phyloP scores from a whole-genome alignment of 495 filamentous ascomycete species.

The Entonaema liquescens region DNA sequence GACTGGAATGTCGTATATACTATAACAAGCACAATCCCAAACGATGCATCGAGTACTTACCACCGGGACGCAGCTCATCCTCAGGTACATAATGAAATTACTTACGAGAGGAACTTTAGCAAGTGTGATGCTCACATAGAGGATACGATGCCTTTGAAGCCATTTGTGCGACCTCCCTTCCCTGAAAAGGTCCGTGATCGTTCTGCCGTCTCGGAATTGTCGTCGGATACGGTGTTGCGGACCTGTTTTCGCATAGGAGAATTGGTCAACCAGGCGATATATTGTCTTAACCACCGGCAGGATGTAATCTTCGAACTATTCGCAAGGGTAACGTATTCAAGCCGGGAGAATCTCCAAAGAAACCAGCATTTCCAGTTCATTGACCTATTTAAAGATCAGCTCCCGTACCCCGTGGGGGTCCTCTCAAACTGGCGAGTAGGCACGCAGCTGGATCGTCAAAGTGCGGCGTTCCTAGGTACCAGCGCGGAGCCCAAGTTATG shows the following conservation, averaged over 20 bases:
- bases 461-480: conserved; percentile 49
- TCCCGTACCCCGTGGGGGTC: conserved; percentile 60
- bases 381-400: conserved; percentile 66
- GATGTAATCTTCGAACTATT: conserved; percentile 66
- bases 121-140: neutral
- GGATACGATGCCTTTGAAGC: conserved; percentile 35
- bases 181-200: conserved; percentile 59
- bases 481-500: conserved; percentile 52
- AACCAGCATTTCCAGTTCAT: conserved; percentile 67
- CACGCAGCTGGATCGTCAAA: conserved; percentile 59
- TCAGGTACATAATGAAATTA: neutral
- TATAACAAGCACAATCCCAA: conserved; percentile 15
- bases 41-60: conserved; percentile 5
- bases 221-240: conserved; percentile 56
- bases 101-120: neutral
- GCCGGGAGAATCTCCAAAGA: conserved; percentile 52
- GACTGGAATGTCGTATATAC: conserved; percentile 49
- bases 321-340: conserved; percentile 63
- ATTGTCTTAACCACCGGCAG: conserved; percentile 45
- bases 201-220: conserved; percentile 61
- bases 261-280: conserved; percentile 57
- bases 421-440: conserved; percentile 59
- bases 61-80: neutral
- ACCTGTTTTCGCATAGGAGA: conserved; percentile 70
- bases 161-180: conserved; percentile 60